Conservation (phyloP, 1,284 basidiomycete genomes). For the Pascua guehoae region DNA sequence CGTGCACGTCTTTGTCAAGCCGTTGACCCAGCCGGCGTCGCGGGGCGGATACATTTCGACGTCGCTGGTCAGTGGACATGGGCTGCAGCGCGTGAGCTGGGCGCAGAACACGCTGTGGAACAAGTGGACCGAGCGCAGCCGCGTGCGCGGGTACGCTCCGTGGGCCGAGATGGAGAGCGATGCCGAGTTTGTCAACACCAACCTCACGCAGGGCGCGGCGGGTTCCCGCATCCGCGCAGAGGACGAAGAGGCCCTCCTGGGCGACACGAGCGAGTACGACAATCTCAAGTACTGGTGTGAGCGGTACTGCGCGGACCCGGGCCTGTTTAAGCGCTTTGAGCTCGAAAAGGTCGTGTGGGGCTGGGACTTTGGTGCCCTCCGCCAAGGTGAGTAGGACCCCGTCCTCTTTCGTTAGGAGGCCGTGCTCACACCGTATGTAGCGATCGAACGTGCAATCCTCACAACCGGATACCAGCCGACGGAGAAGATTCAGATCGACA, state of each 20-base stretch:
- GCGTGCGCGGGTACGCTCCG: slow-evolving; percentile 6
- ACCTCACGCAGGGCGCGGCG: neutral
- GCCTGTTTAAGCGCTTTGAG: slow-evolving; percentile 62
- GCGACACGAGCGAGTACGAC: neutral
- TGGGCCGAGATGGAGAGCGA: slow-evolving; percentile 12
- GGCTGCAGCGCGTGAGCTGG: neutral
- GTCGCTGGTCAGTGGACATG: neutral
- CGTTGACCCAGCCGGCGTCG: slow-evolving; percentile 15
- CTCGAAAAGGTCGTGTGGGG: slow-evolving; percentile 65
- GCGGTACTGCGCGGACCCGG: slow-evolving; percentile 61
- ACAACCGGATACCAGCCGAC: slow-evolving; percentile 58
- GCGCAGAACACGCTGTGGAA: slow-evolving; percentile 4
- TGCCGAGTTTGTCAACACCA: slow-evolving; percentile 9
- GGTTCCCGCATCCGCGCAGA: neutral
- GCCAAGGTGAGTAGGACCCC: neutral
- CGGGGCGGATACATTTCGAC: slow-evolving; percentile 8
- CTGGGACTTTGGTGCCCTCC: slow-evolving; percentile 58
- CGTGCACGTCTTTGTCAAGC: slow-evolving; percentile 24
- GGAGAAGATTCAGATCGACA: slow-evolving; percentile 53
- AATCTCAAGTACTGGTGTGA: slow-evolving; percentile 65
- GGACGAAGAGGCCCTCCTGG: slow-evolving; percentile 18
- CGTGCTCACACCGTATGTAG: slow-evolving; percentile 26
- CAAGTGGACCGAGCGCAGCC: slow-evolving; percentile 3
- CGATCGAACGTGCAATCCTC: slow-evolving; percentile 56
- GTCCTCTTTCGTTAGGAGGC: too few relatives aligned